Percentiles rank a stretch among this genome's conserved stretches.
phyloP scores from a whole-genome alignment of 164 flowering plant genomes.

The Dillenia suffruticosa region DNA sequence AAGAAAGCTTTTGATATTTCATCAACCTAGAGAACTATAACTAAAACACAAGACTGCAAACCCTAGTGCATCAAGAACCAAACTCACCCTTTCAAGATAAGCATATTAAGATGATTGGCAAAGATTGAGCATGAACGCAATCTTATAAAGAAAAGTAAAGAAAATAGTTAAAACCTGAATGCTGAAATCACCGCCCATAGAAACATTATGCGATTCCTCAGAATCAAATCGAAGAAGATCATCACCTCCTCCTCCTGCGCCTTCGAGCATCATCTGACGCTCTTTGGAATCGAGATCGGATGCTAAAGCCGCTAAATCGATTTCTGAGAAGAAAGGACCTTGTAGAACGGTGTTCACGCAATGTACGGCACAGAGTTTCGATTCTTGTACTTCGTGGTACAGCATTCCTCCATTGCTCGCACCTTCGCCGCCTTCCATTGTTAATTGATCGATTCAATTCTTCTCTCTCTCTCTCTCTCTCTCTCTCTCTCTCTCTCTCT shows the following conservation, averaged over 20 bases:
- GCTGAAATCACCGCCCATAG: conserved; percentile 92
- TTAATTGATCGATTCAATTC: neutral
- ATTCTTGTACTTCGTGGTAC: conserved; percentile 97
- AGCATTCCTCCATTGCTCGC: conserved; percentile 90
- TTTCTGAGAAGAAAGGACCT: conserved; percentile 94
- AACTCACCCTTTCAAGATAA: too few species aligned
- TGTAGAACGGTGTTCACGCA: conserved; percentile 94
- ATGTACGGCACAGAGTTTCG: conserved; percentile 96
- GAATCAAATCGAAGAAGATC: conserved; percentile 42
- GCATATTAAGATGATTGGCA: too few species aligned
- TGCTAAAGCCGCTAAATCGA: conserved; percentile 92
- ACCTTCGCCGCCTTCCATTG: conserved; percentile 69
- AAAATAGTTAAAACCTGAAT: conserved; percentile 60
- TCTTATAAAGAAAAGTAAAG: neutral
- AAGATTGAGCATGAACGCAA: too few species aligned
- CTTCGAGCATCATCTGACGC: conserved; percentile 81
- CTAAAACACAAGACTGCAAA: too few species aligned
- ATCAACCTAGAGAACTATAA: too few species aligned
- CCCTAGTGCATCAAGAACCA: too few species aligned
- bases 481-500: neutral
- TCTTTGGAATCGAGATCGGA: conserved; percentile 87
- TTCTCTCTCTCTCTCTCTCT: neutral
- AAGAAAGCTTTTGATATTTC: too few species aligned
- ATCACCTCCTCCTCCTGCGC: conserved; percentile 20
- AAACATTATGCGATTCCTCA: conserved; percentile 82